These are phyloP conservation scores for Rubus parviflorus DNA, from an alignment of 306 rosid genomes.

Conservation along the genomic window DNA sequence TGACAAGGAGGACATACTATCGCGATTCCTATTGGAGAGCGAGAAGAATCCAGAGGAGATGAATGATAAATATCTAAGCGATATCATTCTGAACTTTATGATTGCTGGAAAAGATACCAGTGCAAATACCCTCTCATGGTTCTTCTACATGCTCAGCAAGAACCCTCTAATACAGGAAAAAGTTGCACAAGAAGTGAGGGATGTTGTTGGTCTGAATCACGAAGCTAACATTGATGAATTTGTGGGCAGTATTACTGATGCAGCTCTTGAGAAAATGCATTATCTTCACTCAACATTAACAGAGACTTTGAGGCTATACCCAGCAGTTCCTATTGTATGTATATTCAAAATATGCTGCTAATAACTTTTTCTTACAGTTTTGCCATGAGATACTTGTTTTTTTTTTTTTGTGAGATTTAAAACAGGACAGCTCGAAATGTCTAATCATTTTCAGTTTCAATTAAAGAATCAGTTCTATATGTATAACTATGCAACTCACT, in stretches of 20 bases:
- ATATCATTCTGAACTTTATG: constrained; percentile 65
- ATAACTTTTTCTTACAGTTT: not conserved
- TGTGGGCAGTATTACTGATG: constrained; percentile 46
- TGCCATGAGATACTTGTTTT: not conserved
- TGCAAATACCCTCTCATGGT: constrained; percentile 78
- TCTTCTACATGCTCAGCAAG: constrained; percentile 74
- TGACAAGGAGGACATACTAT: constrained; percentile 71
- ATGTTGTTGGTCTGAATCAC: constrained; percentile 38
- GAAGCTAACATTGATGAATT: constrained; percentile 43
- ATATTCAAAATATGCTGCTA: not conserved
- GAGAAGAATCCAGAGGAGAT: constrained; percentile 50
- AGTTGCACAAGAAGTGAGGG: constrained; percentile 58
- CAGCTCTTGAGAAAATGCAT: constrained; percentile 62
- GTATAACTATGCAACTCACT: not conserved
- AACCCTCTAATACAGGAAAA: constrained; percentile 68
- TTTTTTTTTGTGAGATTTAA: not conserved
- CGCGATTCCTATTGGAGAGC: constrained; percentile 69
- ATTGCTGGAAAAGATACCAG: constrained; percentile 76
- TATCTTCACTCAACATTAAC: constrained; percentile 81
- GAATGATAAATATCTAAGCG: constrained; percentile 65
- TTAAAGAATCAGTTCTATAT: not conserved
- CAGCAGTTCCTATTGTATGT: constrained; percentile 54
- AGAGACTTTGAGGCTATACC: constrained; percentile 78
- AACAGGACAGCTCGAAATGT: not conserved
- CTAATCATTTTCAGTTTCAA: not conserved